phyloP scores from a whole-genome alignment of 106 monocot species.

The Alisma plantagoaquatica region DNA sequence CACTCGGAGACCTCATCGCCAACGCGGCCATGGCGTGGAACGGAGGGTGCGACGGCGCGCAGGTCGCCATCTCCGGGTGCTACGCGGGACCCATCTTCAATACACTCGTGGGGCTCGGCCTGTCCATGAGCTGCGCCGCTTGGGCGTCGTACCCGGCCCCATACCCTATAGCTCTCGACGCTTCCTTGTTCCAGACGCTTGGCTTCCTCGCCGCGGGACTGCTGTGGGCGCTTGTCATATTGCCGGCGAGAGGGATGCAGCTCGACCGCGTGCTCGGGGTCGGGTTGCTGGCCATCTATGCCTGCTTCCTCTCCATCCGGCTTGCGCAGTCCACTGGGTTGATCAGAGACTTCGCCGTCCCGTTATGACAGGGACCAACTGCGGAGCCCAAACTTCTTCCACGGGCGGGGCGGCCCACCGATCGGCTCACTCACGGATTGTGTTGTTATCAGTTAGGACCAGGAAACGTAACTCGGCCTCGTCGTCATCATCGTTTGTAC shows the following conservation, averaged over 20 bases:
- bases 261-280: conserved; percentile 53
- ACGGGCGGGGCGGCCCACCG: too few relatives aligned
- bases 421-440: too few relatives aligned
- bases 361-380: too few relatives aligned
- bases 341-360: too few relatives aligned
- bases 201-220: conserved; percentile 60
- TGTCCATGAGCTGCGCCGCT: conserved; percentile 70
- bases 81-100: conserved; percentile 99
- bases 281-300: conserved; percentile 58
- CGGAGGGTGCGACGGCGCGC: conserved; percentile 80
- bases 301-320: conserved; percentile 47
- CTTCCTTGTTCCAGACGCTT: conserved; percentile 60
- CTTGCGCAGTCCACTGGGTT: conserved; percentile 39
- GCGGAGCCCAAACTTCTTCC: too few relatives aligned
- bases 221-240: conserved; percentile 46
- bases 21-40: conserved; percentile 77
- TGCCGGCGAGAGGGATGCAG: conserved; percentile 49
- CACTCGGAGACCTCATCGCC: conserved; percentile 96
- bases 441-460: too few relatives aligned
- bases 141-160: conserved; percentile 34
- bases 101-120: conserved; percentile 81
- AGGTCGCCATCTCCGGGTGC: conserved; percentile 97
- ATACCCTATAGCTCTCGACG: conserved; percentile 54
- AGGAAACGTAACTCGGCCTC: too few relatives aligned
- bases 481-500: too few relatives aligned